Conservation (phyloP, 345 rosid genomes). For the Cochlearia excelsa region DNA sequence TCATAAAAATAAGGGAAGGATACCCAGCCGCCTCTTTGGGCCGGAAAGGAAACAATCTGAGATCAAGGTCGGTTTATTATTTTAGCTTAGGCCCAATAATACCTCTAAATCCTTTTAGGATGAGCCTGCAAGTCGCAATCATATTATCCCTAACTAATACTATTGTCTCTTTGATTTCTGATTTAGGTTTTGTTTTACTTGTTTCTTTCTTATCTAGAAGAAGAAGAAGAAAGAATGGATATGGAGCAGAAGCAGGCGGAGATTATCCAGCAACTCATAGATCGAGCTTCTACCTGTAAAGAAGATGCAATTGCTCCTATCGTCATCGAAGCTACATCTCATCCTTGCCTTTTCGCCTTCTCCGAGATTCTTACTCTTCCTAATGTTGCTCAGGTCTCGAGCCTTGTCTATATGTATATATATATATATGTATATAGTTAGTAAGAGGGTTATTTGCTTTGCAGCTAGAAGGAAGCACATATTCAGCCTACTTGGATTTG, state of each 20-base stretch:
- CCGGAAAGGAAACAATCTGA: too few species aligned
- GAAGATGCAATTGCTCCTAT: conserved; percentile 44
- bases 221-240: conserved; percentile 45
- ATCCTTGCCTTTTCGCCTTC: conserved; percentile 37
- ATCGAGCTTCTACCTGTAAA: conserved; percentile 49
- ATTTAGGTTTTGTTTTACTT: too few species aligned
- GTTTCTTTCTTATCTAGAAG: too few species aligned
- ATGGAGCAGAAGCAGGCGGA: conserved; percentile 82
- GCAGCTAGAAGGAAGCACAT: conserved; percentile 86
- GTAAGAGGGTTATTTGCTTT: background rate
- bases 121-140: too few species aligned
- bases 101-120: too few species aligned
- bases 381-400: conserved; percentile 30
- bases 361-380: conserved; percentile 40
- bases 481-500: conserved; percentile 50
- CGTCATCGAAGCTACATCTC: conserved; percentile 30
- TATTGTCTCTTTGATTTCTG: too few species aligned
- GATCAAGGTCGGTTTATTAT: too few species aligned
- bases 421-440: too few species aligned
- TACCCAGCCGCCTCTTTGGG: too few species aligned
- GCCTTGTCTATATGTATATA: background rate
- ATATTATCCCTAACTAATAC: too few species aligned
- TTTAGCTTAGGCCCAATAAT: too few species aligned
- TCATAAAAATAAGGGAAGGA: too few species aligned
- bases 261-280: conserved; percentile 59